Evolutionary conservation across 2,329 filamentous ascomycete species (phyloP).

Genomic region (Helicocarpus griseus): DNA sequence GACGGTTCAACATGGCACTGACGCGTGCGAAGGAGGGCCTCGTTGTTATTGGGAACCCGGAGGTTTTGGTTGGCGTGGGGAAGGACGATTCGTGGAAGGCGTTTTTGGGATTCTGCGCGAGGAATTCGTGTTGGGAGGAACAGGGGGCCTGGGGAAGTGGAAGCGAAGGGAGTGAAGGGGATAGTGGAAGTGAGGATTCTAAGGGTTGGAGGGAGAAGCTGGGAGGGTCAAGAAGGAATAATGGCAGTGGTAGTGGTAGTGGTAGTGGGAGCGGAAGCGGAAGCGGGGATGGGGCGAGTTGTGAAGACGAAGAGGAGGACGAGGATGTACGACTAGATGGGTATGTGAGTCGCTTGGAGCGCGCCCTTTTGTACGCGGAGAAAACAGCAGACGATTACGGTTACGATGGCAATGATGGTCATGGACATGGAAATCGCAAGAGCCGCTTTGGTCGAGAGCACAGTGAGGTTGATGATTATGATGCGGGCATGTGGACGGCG

Average conservation of each 20-base stretch:
- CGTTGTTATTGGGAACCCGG: slow-evolving; percentile 33
- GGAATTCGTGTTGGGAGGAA: slow-evolving; percentile 27
- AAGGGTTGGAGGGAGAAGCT: too few species aligned
- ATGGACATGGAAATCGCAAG: slow-evolving; percentile 5
- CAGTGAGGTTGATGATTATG: slow-evolving; percentile 8
- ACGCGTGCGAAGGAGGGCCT: slow-evolving; percentile 35
- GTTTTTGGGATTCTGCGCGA: slow-evolving; percentile 29
- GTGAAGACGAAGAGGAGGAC: slow-evolving; percentile 11
- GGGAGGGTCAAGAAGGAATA: too few species aligned
- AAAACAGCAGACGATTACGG: slow-evolving; percentile 9
- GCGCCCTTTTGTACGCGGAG: slow-evolving; percentile 15
- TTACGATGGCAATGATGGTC: slow-evolving; percentile 9
- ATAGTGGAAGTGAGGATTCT: too few species aligned
- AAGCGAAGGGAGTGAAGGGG: slow-evolving; percentile 3
- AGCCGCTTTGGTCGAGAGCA: background rate
- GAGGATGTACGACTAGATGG: slow-evolving; percentile 14
- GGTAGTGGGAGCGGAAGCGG: background rate
- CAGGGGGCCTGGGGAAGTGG: background rate
- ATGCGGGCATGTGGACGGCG: slow-evolving; percentile 13
- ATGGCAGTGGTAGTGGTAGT: too few species aligned
- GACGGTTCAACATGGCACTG: slow-evolving; percentile 37
- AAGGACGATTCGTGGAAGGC: slow-evolving; percentile 28
- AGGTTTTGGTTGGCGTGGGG: slow-evolving; percentile 21
- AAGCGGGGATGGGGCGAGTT: background rate
- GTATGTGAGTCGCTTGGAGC: slow-evolving; percentile 18